Percentiles rank a stretch among this genome's conserved stretches.
These are phyloP conservation scores for Phytophthora pini DNA, from an alignment of 352 stramenopile species.

Conservation along the genomic window DNA sequence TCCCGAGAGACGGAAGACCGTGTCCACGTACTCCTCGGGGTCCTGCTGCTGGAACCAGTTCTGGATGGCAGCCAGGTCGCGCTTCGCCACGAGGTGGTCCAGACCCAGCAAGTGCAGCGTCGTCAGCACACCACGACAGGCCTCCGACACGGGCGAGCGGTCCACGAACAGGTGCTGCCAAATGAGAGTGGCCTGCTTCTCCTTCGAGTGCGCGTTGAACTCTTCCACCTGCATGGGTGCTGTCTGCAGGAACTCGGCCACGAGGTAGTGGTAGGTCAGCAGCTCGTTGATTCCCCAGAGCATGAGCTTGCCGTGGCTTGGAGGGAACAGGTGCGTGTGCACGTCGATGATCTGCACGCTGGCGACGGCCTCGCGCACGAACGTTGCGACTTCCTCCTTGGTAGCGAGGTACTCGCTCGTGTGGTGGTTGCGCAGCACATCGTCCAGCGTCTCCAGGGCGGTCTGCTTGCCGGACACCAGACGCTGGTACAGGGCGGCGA, in stretches of 20 bases:
- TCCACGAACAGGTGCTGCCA: slow-evolving; percentile 93
- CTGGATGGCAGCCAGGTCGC: slow-evolving; percentile 88
- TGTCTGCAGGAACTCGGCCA: slow-evolving; percentile 94
- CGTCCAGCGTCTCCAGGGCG: slow-evolving; percentile 41
- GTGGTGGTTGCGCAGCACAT: slow-evolving; percentile 46
- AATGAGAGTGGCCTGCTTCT: slow-evolving; percentile 86
- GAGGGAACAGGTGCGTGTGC: slow-evolving; percentile 95
- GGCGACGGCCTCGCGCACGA: slow-evolving; percentile 48
- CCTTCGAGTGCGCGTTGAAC: slow-evolving; percentile 86
- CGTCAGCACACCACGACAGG: slow-evolving; percentile 91
- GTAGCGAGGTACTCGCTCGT: slow-evolving; percentile 50
- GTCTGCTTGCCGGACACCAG: slow-evolving; percentile 49
- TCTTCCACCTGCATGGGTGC: slow-evolving; percentile 71
- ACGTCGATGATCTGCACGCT: slow-evolving; percentile 57
- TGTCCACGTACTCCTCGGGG: slow-evolving; percentile 71
- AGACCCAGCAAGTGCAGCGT: slow-evolving; percentile 86
- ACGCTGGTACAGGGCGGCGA: slow-evolving; percentile 60
- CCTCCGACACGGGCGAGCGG: slow-evolving; percentile 90
- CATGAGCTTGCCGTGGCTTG: slow-evolving; percentile 90
- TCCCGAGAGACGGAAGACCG: slow-evolving; percentile 74
- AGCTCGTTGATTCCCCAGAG: slow-evolving; percentile 94
- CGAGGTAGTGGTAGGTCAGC: slow-evolving; percentile 96
- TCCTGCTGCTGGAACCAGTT: slow-evolving; percentile 83
- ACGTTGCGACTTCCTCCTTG: slow-evolving; percentile 32
- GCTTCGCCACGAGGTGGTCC: slow-evolving; percentile 54